Percentiles rank a stretch among this genome's conserved stretches.
These are phyloP conservation scores for Arthrobotrys megalospora DNA, from an alignment of 2,329 filamentous ascomycete genomes.

Conservation along the genomic window DNA sequence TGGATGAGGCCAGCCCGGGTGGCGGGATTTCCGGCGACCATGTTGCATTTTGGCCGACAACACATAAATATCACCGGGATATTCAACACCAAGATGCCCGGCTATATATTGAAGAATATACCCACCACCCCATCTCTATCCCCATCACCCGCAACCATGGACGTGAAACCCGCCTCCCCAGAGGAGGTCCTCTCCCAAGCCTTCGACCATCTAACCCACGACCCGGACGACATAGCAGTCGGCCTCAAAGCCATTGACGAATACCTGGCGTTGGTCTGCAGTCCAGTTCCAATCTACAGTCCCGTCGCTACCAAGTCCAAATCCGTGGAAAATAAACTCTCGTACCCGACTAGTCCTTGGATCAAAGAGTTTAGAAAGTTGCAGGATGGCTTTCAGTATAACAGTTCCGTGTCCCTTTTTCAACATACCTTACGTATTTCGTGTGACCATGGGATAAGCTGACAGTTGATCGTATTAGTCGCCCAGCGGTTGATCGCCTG, in stretches of 20 bases:
- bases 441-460: not conserved
- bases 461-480: slow-evolving; percentile 69
- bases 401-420: slow-evolving; percentile 71
- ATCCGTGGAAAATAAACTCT: not conserved
- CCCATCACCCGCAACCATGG: slow-evolving; percentile 32
- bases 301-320: not conserved
- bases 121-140: not conserved
- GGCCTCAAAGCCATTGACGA: slow-evolving; percentile 66
- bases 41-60: slow-evolving; percentile 27
- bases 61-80: not conserved
- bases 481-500: slow-evolving; percentile 87
- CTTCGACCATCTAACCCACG: slow-evolving; percentile 66
- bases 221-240: slow-evolving; percentile 67
- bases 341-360: slow-evolving; percentile 80
- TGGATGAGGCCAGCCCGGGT: too few species aligned
- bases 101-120: too few species aligned
- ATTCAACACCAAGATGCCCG: not conserved
- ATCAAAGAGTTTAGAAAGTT: slow-evolving; percentile 97
- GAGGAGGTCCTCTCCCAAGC: slow-evolving; percentile 64
- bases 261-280: slow-evolving; percentile 75
- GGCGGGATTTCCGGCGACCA: not conserved
- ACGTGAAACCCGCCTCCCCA: slow-evolving; percentile 47
- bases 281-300: slow-evolving; percentile 9
- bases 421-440: not conserved
- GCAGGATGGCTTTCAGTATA: slow-evolving; percentile 98